Base-by-base conservation (phyloP, 257 asterid species). In the Ilex asprella region DNA sequence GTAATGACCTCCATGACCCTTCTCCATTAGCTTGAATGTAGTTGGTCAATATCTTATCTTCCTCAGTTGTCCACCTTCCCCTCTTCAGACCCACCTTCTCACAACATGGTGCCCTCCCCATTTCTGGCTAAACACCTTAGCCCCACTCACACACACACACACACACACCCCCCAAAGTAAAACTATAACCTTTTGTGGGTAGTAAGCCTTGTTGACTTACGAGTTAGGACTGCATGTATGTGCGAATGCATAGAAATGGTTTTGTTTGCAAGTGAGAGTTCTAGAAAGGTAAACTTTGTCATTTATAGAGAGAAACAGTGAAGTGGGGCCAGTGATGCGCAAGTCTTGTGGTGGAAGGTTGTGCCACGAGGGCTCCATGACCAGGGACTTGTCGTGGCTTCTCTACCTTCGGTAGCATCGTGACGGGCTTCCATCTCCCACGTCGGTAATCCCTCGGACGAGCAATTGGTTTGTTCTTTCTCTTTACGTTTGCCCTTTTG, bases 21-120 rank as follows among this genome's bases (percentile, higher is more conserved):
- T 91, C 95, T 8, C 98, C 98, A 55, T 86, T 70, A 9, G 78
- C 75, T 55, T 67, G 57, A 16, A 91, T 86, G 67, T 86, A 91
- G 6, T 78, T 84, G 54, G 65, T 67, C 31, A 91, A 86, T 16
- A 71, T 67, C 15, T 80, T 80, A 63, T 91, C 96, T 81, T 91
- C 98, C 59, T 91, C 98, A 0, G 80, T 71, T 6, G 95, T 84
- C 96, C 98, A 91, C 72, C 91, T 79, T 49, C 98, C 98, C 59
- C 88, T 79, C 39, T 73, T 88, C 15, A 91, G 55, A 9, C 95
- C 96, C 2, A 86, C 87, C 75, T 88, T 91, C 69, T 91, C 98
- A 60, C 98, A 91, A 62, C 96, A 88, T 27, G 98, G 95, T 1
- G 91, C 76, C 76, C 96, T 81, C 14, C 89, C 98, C 98, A 91